Base-by-base conservation (phyloP, 176 grass and related monocot species). In the Phoenix roebelenii region DNA sequence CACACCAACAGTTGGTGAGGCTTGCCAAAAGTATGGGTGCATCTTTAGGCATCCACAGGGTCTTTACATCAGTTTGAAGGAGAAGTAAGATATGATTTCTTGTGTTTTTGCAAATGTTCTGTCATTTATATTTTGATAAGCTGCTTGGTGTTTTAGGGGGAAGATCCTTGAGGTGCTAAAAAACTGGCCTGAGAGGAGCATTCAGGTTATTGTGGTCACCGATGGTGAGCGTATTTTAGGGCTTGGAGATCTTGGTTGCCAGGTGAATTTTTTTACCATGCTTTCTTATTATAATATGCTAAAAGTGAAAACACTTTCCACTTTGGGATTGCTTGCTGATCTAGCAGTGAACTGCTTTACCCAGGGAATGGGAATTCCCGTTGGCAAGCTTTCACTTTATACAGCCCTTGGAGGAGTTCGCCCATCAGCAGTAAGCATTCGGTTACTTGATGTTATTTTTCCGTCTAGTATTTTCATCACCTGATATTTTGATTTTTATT, bases 1-100 rank as follows among this genome's bases (percentile, higher is more conserved):
- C 59, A 90, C 86, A n/a, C 91, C 91, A 23, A 96, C 91, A 35
- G 86, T 96, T 5, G 91, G 91, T n/a, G 83, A 96, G 80, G 91
- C 91, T 19, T 96, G 91, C 79, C 86, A 90, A 75, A 96, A 96
- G 61, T 90, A 90, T 24, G 83, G 91, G 15, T 85, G 86, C 3
- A 90, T 90, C 67, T 90, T 96, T 63, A 79, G 72, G 67, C 74
- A 75, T 22, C 73, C 83, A 0, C 86, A 96, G 61, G 91, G 91
- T 16, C 79, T 96, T 44, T 90, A 79, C 55, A 77, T 96, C 57
- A 96, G 91, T 39, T 69, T 96, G 50, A 90, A 84, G 55, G 91
- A 96, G 28, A 96, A 84, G 91, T 96, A 74, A 16, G 64, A 58
- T 70, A 59, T 50, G 4, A 17, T 3, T 25, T 67, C 18, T 35